phyloP scores from a whole-genome alignment of 495 filamentous ascomycete species.

The Trichoderma reesei region DNA sequence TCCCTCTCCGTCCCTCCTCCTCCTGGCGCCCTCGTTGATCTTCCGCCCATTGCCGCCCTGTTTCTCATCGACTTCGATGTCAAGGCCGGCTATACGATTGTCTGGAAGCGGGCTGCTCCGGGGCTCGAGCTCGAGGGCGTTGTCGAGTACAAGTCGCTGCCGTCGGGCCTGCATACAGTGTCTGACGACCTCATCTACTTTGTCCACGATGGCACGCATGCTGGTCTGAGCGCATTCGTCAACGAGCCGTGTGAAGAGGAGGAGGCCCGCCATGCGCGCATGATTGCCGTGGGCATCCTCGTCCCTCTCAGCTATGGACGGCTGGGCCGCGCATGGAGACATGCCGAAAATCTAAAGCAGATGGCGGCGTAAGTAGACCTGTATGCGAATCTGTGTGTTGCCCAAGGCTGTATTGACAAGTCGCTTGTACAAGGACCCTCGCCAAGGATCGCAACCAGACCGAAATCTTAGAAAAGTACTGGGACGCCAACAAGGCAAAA shows the following conservation, averaged over 20 bases:
- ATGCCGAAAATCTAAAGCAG: constrained; percentile 65
- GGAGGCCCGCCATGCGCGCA: constrained; percentile 74
- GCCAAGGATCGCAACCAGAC: constrained; percentile 46
- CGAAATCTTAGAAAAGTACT: constrained; percentile 64
- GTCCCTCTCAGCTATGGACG: constrained; percentile 81
- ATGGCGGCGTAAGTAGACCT: constrained; percentile 53
- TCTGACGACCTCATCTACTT: constrained; percentile 88
- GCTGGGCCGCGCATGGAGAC: constrained; percentile 80
- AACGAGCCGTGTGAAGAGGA: constrained; percentile 69
- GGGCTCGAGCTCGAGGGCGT: constrained; percentile 76
- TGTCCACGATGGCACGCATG: constrained; percentile 65
- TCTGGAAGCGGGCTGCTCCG: constrained; percentile 66
- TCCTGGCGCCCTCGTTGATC: constrained; percentile 35
- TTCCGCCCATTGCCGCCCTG: constrained; percentile 68
- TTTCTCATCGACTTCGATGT: constrained; percentile 84
- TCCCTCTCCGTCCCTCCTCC: constrained; percentile 33
- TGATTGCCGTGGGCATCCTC: constrained; percentile 83
- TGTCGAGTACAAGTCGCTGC: constrained; percentile 90
- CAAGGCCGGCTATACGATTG: constrained; percentile 76
- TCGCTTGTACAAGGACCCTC: constrained; percentile 31
- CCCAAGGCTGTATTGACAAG: constrained; percentile 20
- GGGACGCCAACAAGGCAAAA: constrained; percentile 54
- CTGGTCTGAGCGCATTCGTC: constrained; percentile 86
- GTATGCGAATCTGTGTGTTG: neutral
- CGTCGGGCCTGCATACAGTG: constrained; percentile 85